A percentile compares a stretch with the other conserved stretches of the same genome.
phyloP scores from a whole-genome alignment of 2,329 filamentous ascomycete species.

The Sarocladium oryzae region DNA sequence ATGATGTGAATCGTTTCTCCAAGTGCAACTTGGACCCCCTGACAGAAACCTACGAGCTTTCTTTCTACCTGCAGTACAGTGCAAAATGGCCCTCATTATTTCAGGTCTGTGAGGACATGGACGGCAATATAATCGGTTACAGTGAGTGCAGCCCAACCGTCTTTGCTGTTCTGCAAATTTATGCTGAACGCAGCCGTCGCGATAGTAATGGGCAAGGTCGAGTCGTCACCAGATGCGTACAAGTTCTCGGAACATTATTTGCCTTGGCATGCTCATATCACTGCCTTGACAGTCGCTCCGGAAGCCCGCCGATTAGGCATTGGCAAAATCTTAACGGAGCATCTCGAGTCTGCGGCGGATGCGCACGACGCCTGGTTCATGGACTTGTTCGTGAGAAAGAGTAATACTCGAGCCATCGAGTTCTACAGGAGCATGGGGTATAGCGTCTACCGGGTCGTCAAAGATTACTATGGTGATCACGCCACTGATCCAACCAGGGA shows the following conservation, averaged over 20 bases:
- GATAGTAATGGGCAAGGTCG: constrained; percentile 94
- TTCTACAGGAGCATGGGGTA: constrained; percentile 93
- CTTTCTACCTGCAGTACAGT: constrained; percentile 93
- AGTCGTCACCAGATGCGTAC: constrained; percentile 72
- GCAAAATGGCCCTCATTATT: constrained; percentile 95
- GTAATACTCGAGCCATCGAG: constrained; percentile 78
- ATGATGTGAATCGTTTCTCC: constrained; percentile 83
- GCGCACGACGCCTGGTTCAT: constrained; percentile 88
- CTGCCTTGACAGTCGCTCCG: constrained; percentile 86
- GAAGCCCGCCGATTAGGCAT: constrained; percentile 80
- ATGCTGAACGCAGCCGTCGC: not conserved
- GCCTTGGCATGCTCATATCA: constrained; percentile 99
- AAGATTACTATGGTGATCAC: constrained; percentile 90
- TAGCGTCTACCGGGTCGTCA: constrained; percentile 79
- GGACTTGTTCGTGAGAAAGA: constrained; percentile 85
- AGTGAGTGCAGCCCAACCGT: constrained; percentile 49
- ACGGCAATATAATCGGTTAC: constrained; percentile 90
- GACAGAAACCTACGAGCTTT: constrained; percentile 95
- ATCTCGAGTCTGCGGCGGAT: constrained; percentile 77
- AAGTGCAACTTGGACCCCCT: constrained; percentile 92
- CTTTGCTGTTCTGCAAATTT: not conserved
- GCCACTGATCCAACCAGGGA: constrained; percentile 53
- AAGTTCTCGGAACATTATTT: constrained; percentile 80
- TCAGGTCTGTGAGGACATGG: constrained; percentile 78
- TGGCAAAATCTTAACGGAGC: constrained; percentile 73